Percentiles rank a stretch among this genome's conserved stretches.
phyloP scores from a whole-genome alignment of 2,329 filamentous ascomycete genomes.

The Botrytis sinoallii region DNA sequence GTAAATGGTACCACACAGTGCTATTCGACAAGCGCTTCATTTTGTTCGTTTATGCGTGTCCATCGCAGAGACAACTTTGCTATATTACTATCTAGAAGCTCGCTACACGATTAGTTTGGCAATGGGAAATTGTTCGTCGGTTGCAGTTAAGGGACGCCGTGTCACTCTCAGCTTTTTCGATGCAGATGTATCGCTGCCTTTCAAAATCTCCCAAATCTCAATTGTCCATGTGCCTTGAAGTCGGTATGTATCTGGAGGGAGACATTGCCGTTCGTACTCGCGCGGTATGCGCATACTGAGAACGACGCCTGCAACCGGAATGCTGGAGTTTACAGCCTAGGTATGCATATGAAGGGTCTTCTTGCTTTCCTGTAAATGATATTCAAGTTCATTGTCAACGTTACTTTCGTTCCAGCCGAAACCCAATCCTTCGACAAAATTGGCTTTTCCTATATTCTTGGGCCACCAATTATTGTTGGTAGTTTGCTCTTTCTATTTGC shows the following conservation, averaged over 20 bases:
- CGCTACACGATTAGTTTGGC: not conserved
- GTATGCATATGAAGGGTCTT: not conserved
- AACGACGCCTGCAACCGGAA: not conserved
- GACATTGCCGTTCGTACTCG: not conserved
- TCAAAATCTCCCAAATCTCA: not conserved
- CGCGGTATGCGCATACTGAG: not conserved
- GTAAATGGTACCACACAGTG: not conserved
- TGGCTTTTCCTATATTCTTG: not conserved
- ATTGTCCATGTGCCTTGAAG: not conserved
- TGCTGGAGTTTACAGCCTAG: too few relatives aligned
- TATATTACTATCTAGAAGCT: not conserved
- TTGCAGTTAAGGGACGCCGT: not conserved
- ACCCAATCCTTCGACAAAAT: not conserved
- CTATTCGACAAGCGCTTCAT: not conserved
- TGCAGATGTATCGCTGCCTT: not conserved
- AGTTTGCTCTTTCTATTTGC: not conserved
- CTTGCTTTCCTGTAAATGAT: not conserved
- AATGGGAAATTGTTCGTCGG: not conserved
- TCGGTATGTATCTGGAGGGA: not conserved
- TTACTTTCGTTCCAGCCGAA: not conserved
- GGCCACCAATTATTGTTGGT: too few relatives aligned
- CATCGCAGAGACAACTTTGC: not conserved
- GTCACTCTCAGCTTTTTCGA: not conserved
- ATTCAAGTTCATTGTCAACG: not conserved
- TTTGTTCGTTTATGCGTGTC: not conserved